phyloP scores from a whole-genome alignment of 148 eudicot species.

The Drosera capensis region DNA sequence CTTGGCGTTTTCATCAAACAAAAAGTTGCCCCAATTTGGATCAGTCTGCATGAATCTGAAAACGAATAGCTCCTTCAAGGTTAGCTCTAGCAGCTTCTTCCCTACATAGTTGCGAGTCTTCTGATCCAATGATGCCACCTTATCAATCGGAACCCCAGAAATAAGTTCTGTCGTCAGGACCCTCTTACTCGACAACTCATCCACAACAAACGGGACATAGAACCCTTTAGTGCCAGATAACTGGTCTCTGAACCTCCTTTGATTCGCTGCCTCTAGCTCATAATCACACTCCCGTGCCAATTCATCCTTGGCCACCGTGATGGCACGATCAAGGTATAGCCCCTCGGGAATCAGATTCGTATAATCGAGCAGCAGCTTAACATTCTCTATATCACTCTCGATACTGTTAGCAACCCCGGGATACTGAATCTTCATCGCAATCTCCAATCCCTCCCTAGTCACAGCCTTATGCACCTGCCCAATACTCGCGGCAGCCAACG shows the following conservation, averaged over 20 bases:
- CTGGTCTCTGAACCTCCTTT: constrained; percentile 41
- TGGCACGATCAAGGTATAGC: constrained; percentile 78
- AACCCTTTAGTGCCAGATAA: constrained; percentile 46
- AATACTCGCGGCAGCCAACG: constrained; percentile 92
- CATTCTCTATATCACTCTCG: constrained; percentile 94
- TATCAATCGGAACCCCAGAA: constrained; percentile 77
- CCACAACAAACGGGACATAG: constrained; percentile 78
- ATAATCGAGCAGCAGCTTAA: constrained; percentile 58
- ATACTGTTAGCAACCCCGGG: constrained; percentile 99
- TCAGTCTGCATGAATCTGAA: constrained; percentile 99
- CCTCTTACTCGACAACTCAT: constrained; percentile 67
- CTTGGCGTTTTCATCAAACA: constrained; percentile 48
- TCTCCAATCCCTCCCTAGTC: constrained; percentile 57
- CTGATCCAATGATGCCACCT: constrained; percentile 66
- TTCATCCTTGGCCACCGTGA: constrained; percentile 99
- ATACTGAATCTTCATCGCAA: constrained; percentile 93
- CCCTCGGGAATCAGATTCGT: constrained; percentile 79
- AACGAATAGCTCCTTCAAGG: constrained; percentile 82
- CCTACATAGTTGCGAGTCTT: constrained; percentile 87
- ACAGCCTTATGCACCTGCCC: constrained; percentile 95
- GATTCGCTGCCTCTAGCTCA: constrained; percentile 63
- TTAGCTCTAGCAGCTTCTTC: constrained; percentile 66
- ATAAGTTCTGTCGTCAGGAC: constrained; percentile 75
- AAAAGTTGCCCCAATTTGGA: constrained; percentile 93
- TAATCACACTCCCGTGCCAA: constrained; percentile 90